Base-by-base conservation (phyloP, 2,329 filamentous ascomycete genomes). In the Davidsoniella australis region DNA sequence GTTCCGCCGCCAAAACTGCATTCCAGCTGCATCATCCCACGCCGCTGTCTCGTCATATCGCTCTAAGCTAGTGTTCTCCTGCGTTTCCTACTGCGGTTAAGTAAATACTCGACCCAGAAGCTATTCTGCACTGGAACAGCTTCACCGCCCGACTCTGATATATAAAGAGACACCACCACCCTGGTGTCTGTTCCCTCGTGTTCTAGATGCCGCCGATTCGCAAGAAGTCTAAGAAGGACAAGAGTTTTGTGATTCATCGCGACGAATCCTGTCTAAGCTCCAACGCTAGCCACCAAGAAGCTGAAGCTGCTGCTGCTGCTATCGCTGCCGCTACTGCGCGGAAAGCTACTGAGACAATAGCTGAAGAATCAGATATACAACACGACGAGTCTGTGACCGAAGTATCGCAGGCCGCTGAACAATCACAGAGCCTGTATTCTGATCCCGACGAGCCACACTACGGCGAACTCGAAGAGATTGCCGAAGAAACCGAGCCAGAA, bases 231-330 rank as follows among this genome's bases (percentile, higher is more conserved):
- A 41, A 45, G 20, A 52, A 52, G 38, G 46, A 49, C 16, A 43
- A 49, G 38, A 44, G 5, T 33, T 52, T 52, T 45, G 50, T 48
- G 38, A 52, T 52, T 37, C 50, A 48, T 38, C 50, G 50, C 41
- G 50, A 52, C 50, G 50, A 48, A 46, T 52, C 50, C 18, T 52
- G 50, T 42, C 46, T 52, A 14, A 52, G 50, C 38, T 52, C 50
- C 46, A 52, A 52, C 50, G 47, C 42, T 18, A 52, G 50, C 24
- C 46, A 48, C 8, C 46, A 52, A 18, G 42, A 48, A 20, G 24
- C 24, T 16, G 42, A 40, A 20, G 18, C 46, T 37, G 23, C 20
- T 40, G 23, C 20, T 40, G 46, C 45, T 39, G 41, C 41, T 9
- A 47, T 23, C 20, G 16, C 36, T 12, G 45, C 17, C 36, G 8